A percentile compares a stretch with the other conserved stretches of the same genome.
phyloP scores from a whole-genome alignment of 345 rosid species.

The Camelina sativa region DNA sequence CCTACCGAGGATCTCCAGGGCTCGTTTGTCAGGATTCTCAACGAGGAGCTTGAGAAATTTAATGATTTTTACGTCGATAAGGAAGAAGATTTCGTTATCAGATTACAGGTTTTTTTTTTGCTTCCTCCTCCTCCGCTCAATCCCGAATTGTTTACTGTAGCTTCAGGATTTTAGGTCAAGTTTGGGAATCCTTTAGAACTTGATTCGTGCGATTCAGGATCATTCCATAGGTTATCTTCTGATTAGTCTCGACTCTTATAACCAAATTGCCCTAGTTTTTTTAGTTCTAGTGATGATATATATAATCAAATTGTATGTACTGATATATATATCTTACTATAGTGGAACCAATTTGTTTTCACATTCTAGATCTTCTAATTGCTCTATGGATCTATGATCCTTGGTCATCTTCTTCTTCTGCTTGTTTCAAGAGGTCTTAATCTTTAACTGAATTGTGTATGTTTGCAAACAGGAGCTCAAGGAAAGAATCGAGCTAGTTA shows the following conservation, averaged over 20 bases:
- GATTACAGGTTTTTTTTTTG: constrained; percentile 68
- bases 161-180: neutral
- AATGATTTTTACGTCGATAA: constrained; percentile 90
- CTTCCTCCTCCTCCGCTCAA: neutral
- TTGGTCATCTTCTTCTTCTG: constrained; percentile 18
- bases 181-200: neutral
- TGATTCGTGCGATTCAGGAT: neutral
- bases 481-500: constrained; percentile 69
- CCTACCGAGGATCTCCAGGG: constrained; percentile 53
- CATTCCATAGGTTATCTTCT: neutral
- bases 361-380: neutral
- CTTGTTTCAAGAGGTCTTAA: neutral
- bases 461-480: constrained; percentile 68
- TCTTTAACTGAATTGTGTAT: neutral
- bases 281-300: neutral
- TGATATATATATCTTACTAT: neutral
- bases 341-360: neutral
- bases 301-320: neutral
- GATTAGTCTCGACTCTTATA: neutral
- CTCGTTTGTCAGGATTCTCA: constrained; percentile 76
- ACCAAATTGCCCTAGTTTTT: neutral
- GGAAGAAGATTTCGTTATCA: constrained; percentile 88
- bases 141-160: neutral
- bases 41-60: constrained; percentile 91
- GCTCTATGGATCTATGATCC: constrained; percentile 8